Evolutionary conservation across 2,329 filamentous ascomycete species (phyloP), one percentile per base, ranked within the genome.

Genomic region (Neobulgaria alba): DNA sequence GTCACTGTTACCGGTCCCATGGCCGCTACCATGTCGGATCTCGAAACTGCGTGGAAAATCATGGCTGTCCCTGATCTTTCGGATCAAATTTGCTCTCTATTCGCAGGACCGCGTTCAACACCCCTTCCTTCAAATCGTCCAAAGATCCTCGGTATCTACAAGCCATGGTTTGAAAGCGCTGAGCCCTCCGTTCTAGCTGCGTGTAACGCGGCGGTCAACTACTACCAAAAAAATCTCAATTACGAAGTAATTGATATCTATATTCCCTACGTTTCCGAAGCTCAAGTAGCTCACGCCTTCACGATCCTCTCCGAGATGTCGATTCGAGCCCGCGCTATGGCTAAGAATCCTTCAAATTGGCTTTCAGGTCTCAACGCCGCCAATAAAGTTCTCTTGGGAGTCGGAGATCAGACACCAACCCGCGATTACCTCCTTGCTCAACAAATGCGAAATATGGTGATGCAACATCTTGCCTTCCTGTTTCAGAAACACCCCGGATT

Each of bases 1-100:
- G 69, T 77, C 56, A 71, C 68, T 41, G 81, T 92, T 12, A 67
- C 75, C 5, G 85, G 86, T 0, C 88, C 89, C 5, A 73, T 95
- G 54, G 82, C 85, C 12, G 72, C 77, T 35, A 90, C 73, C 40
- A 84, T 84, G 47, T 69, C 79, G 26, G 89, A 94, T 55, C 73
- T 95, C 4, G 81, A 82, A 46, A 70, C 88, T 38, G 82, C 84
- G n/a, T 95, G 92, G 65, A 79, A 85, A 36, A 60, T 85, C 53
- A 87, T 93, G 73, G 73, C 84, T 2, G 35, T 77, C 38, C 83
- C 86, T 0, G 74, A 94, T 53, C 75, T 80, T 0, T 62, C 69
- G 2, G 72, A 82, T 57, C 66, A 71, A 0, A 62, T 71, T 5
- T 82, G 82, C 14, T 63, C 72, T 5, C 64, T 70, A 10, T 92